Base-by-base conservation (phyloP, 345 rosid species). In the Populus pruinosa region DNA sequence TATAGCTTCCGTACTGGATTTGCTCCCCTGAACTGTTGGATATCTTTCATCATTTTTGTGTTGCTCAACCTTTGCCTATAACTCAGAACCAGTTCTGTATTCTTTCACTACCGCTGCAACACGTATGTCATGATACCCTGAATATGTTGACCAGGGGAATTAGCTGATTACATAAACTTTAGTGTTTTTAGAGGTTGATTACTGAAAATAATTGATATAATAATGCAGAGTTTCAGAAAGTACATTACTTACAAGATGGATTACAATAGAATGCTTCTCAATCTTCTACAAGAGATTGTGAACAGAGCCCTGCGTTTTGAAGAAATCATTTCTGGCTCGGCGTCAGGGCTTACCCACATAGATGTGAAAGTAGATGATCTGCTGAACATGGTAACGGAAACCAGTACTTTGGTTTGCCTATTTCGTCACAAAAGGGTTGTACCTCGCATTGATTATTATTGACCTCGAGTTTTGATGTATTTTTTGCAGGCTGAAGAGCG, bases 181-280 rank as follows among this genome's bases (percentile, higher is more conserved):
- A 6, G 17, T 63, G 23, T 31, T 18, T n/a, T 23, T 39, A n/a
- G 20, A 43, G 33, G 33, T 69, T 49, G 31, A 43, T 67, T 56
- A n/a, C 53, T 49, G 63, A 35, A 8, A 39, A 62, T 49, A 47
- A 29, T 68, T 49, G 63, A n/a, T 55, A 25, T 71, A 33, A 70
- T n/a, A 13, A 74, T 86, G 73, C 96, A 96, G 99, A 93, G 90
- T 87, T 96, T 96, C 88, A 90, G 92, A 79, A 87, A 89, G 86
- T 96, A 93, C 80, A 90, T 96, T 71, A 90, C 99, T 20, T 92
- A 87, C 80, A 96, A 93, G 89, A 96, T 89, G 85, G 99, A 96
- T 74, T 93, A 80, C 86, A 89, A 92, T 78, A 88, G 93, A 62
- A 82, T 93, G 85, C 94, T 96, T 12, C 91, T 96, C 18, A 88